Conservation (phyloP, 331 rosid genomes). For the Malus hybrid region DNA sequence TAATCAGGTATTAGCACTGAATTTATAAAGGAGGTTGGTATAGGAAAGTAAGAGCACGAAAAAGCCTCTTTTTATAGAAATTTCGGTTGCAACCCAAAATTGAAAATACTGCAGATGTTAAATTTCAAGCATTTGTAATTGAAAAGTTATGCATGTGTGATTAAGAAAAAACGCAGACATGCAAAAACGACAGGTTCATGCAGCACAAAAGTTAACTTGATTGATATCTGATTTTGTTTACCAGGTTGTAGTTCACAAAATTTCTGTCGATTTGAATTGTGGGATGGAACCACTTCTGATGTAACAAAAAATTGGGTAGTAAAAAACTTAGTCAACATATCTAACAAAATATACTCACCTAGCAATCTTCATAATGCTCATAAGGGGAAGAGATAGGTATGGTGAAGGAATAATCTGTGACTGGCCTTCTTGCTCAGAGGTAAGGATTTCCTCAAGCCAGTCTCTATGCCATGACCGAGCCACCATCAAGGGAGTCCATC, state of each 20-base stretch:
- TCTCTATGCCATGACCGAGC: conserved; percentile 90
- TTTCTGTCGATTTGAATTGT: no score
- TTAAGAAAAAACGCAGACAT: no score
- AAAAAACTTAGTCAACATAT: background rate
- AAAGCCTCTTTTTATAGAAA: background rate
- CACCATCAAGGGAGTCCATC: conserved; percentile 88
- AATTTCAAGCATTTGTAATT: no score
- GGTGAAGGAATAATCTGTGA: conserved; percentile 61
- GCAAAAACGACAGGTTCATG: no score
- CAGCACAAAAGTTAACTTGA: no score
- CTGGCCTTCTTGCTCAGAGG: conserved; percentile 38
- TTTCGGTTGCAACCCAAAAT: no score
- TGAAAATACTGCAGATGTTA: no score
- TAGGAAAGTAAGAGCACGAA: background rate
- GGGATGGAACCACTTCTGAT: background rate
- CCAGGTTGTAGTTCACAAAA: no score
- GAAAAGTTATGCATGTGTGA: no score
- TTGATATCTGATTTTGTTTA: no score
- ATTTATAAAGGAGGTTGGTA: background rate
- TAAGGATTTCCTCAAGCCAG: conserved; percentile 73
- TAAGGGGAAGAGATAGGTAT: conserved; percentile 75
- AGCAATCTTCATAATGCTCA: conserved; percentile 84
- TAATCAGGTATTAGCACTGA: background rate
- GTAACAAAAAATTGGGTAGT: background rate
- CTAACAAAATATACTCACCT: conserved; percentile 38